Base-by-base conservation (phyloP, 2,329 filamentous ascomycete genomes). In the Tolypocladium ophioglossoides region DNA sequence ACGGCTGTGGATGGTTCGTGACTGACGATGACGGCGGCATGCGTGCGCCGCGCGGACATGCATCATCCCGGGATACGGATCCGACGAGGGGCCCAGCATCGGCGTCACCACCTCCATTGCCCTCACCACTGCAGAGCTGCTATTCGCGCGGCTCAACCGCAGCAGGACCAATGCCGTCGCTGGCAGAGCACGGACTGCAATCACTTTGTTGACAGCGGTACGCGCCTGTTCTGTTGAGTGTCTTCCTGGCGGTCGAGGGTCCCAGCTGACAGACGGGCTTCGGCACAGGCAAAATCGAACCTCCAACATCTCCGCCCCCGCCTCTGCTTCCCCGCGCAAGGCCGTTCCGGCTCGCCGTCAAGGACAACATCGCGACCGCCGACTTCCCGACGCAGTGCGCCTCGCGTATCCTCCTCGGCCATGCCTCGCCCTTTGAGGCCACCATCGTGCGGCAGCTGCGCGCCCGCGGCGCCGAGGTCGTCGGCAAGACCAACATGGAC, bases 401-500 rank as follows among this genome's bases (percentile, higher is more conserved):
- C 58, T 96, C 92, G 2, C 74, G 74, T 22, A 87, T 90, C 53
- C 80, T 97, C 41, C 66, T 76, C n/a, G 75, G 74, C 57, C 89
- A 91, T 69, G 73, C 69, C 38, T 90, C 87, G 57, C 89, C 91
- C 4, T 92, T 87, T 69, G 83, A 91, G 66, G 90, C 92, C 20
- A 92, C 89, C 10, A 84, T 96, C 20, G 83, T 95, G 37, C 72
- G 77, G 52, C 80, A 85, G 62, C 77, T 96, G 37, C 78, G 80
- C 54, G 66, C 74, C 32, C 77, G 79, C 6, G 87, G 86, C 44
- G 84, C 82, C 7, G 68, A 78, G 7, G 68, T 92, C 2, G 77
- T 84, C 1, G 87, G 86, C 8, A 96, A 96, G 70, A 91, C 90
- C 2, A 96, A 95, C 67, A 84, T 97, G 76, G 94, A 97, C 71